Percentiles rank a stretch among this genome's conserved stretches.
phyloP scores from a whole-genome alignment of 805 yeast genomes.

The Yueomyces sp. region DNA sequence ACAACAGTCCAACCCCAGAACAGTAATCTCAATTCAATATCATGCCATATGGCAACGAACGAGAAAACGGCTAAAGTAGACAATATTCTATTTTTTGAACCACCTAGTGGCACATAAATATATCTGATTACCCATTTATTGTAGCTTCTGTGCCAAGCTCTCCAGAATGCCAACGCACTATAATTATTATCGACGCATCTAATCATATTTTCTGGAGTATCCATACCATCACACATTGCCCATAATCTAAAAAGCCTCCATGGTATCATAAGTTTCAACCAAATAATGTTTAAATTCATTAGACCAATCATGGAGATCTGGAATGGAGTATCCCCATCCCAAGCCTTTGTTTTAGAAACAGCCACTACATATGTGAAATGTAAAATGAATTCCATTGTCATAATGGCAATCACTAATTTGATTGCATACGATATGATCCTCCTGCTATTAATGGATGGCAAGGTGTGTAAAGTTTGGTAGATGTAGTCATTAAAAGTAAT shows the following conservation, averaged over 20 bases:
- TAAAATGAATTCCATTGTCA: constrained; percentile 78
- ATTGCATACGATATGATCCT: constrained; percentile 48
- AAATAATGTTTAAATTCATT: constrained; percentile 78
- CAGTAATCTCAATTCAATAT: constrained; percentile 71
- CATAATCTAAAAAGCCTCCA: constrained; percentile 94
- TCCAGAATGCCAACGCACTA: constrained; percentile 91
- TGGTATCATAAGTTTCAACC: constrained; percentile 87
- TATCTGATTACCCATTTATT: constrained; percentile 85
- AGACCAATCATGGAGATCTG: constrained; percentile 91
- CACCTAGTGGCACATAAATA: constrained; percentile 86
- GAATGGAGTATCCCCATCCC: constrained; percentile 82
- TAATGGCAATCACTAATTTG: constrained; percentile 57
- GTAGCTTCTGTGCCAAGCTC: constrained; percentile 96
- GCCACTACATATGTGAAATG: constrained; percentile 92
- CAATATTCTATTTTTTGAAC: constrained; percentile 53
- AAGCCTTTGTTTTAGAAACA: constrained; percentile 75
- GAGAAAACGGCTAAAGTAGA: constrained; percentile 80
- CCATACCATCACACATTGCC: constrained; percentile 85
- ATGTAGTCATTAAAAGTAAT: constrained; percentile 84
- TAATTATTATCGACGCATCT: constrained; percentile 91
- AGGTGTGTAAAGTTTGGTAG: constrained; percentile 49
- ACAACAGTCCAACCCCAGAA: constrained; percentile 97
- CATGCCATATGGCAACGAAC: constrained; percentile 98
- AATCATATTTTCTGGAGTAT: constrained; percentile 96
- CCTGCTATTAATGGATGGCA: constrained; percentile 44